A percentile compares a stretch with the other conserved stretches of the same genome.
These are phyloP conservation scores for Talaromyces sp. DNA, from an alignment of 2,329 filamentous ascomycete genomes.

Conservation along the genomic window DNA sequence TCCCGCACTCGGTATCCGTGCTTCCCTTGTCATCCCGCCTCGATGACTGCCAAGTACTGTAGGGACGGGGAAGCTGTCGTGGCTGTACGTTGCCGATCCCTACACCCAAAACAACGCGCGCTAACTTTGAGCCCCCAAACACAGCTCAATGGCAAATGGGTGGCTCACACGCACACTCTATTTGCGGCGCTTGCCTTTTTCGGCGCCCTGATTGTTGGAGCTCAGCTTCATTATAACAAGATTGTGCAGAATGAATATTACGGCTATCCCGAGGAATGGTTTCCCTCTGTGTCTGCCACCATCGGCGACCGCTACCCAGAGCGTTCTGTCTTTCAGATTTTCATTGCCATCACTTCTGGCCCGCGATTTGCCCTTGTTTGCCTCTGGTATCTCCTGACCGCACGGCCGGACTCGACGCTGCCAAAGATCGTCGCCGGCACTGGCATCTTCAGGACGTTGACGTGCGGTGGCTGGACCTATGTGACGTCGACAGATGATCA, in stretches of 20 bases:
- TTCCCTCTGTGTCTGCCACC: conserved; percentile 90
- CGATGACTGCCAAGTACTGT: conserved; percentile 55
- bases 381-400: conserved; percentile 86
- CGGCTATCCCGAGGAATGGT: conserved; percentile 93
- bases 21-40: conserved; percentile 19
- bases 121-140: not conserved
- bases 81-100: conserved; percentile 43
- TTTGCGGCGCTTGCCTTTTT: conserved; percentile 81
- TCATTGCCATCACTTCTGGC: conserved; percentile 93
- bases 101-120: not conserved
- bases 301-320: conserved; percentile 98
- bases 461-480: conserved; percentile 97
- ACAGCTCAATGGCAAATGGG: conserved; percentile 81
- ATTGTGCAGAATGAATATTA: conserved; percentile 97
- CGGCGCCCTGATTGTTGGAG: conserved; percentile 76
- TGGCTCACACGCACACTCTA: conserved; percentile 81
- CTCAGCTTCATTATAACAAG: conserved; percentile 84
- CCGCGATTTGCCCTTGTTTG: conserved; percentile 87
- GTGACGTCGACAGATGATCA: conserved; percentile 98
- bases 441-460: conserved; percentile 82
- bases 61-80: conserved; percentile 61
- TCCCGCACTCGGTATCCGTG: not conserved
- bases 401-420: conserved; percentile 66
- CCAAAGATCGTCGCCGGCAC: conserved; percentile 76
- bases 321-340: conserved; percentile 92